These are phyloP conservation scores for Lactuca saligna DNA, from an alignment of 129 eudicot species.

Conservation along the genomic window DNA sequence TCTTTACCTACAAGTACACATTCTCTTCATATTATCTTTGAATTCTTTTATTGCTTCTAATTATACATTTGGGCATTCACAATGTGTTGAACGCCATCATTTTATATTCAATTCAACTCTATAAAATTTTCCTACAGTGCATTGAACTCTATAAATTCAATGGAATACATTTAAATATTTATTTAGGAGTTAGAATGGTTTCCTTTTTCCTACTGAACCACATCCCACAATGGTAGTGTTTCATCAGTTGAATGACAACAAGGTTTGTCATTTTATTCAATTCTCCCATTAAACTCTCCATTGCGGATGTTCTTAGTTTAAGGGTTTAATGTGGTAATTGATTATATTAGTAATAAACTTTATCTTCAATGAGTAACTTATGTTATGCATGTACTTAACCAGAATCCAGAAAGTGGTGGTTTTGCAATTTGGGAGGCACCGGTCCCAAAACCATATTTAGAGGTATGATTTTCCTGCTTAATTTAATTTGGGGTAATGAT, in stretches of 20 bases:
- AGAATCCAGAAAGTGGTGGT: conserved; percentile 41
- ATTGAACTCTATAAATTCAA: too few species aligned
- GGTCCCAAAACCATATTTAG: conserved; percentile 36
- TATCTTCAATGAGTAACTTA: not conserved
- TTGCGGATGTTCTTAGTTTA: not conserved
- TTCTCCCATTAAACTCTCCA: too few species aligned
- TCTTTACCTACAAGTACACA: conserved; percentile 38
- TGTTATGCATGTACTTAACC: conserved; percentile 1
- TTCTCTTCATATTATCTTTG: not conserved
- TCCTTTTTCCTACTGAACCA: too few species aligned
- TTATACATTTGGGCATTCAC: too few species aligned
- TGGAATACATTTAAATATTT: too few species aligned
- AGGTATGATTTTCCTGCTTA: not conserved
- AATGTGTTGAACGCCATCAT: too few species aligned
- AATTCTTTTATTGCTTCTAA: not conserved
- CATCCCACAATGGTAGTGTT: too few species aligned
- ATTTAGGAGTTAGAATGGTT: too few species aligned
- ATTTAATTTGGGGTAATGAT: not conserved
- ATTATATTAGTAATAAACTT: not conserved
- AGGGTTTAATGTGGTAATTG: not conserved
- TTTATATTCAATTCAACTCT: too few species aligned
- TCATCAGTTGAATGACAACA: too few species aligned
- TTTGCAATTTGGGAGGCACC: conserved; percentile 47
- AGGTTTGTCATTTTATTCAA: too few species aligned
- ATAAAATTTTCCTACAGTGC: too few species aligned